phyloP scores from a whole-genome alignment of 1,284 basidiomycete species.

The Sutorius eximius region DNA sequence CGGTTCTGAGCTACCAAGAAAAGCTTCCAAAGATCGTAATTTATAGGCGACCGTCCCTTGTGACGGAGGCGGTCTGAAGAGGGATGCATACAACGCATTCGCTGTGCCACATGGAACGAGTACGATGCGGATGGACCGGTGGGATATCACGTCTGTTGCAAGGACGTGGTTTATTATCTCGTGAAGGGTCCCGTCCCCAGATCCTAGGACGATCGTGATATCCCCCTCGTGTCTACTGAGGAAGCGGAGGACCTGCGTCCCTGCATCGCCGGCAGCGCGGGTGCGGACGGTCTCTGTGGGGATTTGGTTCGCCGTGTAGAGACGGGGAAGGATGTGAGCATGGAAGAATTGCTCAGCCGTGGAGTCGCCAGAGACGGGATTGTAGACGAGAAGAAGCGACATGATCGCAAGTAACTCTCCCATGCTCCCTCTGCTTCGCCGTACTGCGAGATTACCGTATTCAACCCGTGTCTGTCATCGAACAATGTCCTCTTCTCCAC shows the following conservation, averaged over 20 bases:
- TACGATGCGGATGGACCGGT: constrained; percentile 41
- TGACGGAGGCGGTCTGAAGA: constrained; percentile 46
- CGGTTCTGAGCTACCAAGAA: constrained; percentile 38
- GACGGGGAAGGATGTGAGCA: constrained; percentile 63
- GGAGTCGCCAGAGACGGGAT: constrained; percentile 48
- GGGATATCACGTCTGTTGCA: constrained; percentile 30
- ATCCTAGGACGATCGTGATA: constrained; percentile 62
- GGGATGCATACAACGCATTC: constrained; percentile 82
- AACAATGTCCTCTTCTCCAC: constrained; percentile 33
- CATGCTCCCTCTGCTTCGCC: constrained; percentile 22
- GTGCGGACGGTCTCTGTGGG: constrained; percentile 53
- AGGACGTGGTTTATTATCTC: constrained; percentile 72
- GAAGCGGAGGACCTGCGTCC: constrained; percentile 47
- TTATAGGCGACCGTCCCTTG: constrained; percentile 40
- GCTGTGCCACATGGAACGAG: constrained; percentile 88
- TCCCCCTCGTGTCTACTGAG: constrained; percentile 33
- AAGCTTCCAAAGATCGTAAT: constrained; percentile 55
- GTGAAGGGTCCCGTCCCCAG: constrained; percentile 90
- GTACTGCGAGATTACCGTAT: constrained; percentile 1
- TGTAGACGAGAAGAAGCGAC: constrained; percentile 50
- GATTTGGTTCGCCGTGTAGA: constrained; percentile 41
- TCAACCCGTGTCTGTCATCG: background rate
- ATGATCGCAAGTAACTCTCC: constrained; percentile 27
- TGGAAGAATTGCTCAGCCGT: constrained; percentile 51
- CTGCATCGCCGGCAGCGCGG: constrained; percentile 56